Base-by-base conservation (phyloP, 2,329 filamentous ascomycete species). In the Diaporthe capsici region DNA sequence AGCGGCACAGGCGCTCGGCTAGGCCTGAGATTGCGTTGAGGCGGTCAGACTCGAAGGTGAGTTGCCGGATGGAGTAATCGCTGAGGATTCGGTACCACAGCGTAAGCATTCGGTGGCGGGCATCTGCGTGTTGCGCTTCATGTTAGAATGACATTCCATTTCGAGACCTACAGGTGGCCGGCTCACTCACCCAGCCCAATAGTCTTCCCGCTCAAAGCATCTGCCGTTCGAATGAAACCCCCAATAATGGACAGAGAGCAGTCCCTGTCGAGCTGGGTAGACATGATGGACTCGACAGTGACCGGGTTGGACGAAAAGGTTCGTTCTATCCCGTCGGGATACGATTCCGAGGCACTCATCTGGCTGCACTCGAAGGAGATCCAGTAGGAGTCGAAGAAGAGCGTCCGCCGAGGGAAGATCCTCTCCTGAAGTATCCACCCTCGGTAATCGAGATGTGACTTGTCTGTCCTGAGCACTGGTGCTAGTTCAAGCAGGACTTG, bases 361-460 rank as follows among this genome's bases (percentile, higher is more conserved):
- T 72, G 47, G 20, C 70, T 58, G 34, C 70, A 72, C 4, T 61
- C 70, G 28, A 72, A 72, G 4, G 70, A 72, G n/a, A 72, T 34
- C 70, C 70, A 72, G 70, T 72, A 72, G 0, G 70, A 20, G 22
- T 72, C 70, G 53, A 72, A 72, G 39, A 72, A 61, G 2, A 72
- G 13, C 5, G 70, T 72, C 22, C 70, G 42, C 39, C 70, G 49
- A 13, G 70, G 70, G 20, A 72, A 72, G 5, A 72, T 72, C 25
- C 70, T 34, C 31, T 72, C 70, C 12, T 72, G 70, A 15, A 72
- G 42, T 25, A 72, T 51, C 70, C 70, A 72, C 12, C 70, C 70
- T 25, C 55, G 70, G n/a, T 72, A 72, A 6, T 72, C 70, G 28
- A 72, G 55, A 47, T 72, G 70, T 5, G 70, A 72, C 70, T 72